A percentile compares a stretch with the other conserved stretches of the same genome.
phyloP scores from a whole-genome alignment of 2,329 filamentous ascomycete species.

The Raffaelea arxii region DNA sequence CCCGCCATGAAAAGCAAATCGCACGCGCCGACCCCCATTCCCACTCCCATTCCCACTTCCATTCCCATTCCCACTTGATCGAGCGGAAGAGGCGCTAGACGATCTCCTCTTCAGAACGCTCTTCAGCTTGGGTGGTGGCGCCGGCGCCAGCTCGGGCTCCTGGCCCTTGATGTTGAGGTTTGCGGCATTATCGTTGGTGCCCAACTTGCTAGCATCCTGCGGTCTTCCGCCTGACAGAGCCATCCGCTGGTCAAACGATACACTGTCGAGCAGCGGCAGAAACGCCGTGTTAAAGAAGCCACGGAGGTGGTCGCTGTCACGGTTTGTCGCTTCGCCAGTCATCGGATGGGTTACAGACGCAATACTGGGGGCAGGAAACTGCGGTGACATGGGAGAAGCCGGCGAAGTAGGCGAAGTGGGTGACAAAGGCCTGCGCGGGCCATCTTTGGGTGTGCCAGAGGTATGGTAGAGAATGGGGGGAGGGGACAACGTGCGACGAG shows the following conservation, averaged over 20 bases:
- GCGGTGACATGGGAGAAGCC: background rate
- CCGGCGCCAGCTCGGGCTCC: conserved; percentile 11
- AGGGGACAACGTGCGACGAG: conserved; percentile 20
- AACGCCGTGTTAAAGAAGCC: conserved; percentile 55
- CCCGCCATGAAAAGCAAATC: conserved; percentile 50
- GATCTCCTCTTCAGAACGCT: conserved; percentile 50
- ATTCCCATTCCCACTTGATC: conserved; percentile 19
- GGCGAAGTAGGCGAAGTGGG: background rate
- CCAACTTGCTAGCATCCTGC: background rate
- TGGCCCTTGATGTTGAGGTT: background rate
- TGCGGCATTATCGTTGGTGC: background rate
- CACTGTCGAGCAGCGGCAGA: conserved; percentile 49
- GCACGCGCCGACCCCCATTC: conserved; percentile 53
- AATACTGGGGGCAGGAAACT: conserved; percentile 10
- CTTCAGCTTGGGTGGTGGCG: conserved; percentile 24
- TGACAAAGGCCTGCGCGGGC: conserved; percentile 15
- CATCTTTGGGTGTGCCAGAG: conserved; percentile 24
- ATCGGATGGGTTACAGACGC: background rate
- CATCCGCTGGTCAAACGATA: conserved; percentile 1
- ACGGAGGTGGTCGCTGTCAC: conserved; percentile 49
- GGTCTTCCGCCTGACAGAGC: conserved; percentile 9
- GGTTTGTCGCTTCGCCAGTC: conserved; percentile 29
- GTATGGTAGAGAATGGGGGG: conserved; percentile 30
- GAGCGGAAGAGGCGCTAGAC: conserved; percentile 32
- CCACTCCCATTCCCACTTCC: too few relatives aligned